phyloP scores from a whole-genome alignment of 2,329 filamentous ascomycete genomes.

The Colletotrichum sp. region DNA sequence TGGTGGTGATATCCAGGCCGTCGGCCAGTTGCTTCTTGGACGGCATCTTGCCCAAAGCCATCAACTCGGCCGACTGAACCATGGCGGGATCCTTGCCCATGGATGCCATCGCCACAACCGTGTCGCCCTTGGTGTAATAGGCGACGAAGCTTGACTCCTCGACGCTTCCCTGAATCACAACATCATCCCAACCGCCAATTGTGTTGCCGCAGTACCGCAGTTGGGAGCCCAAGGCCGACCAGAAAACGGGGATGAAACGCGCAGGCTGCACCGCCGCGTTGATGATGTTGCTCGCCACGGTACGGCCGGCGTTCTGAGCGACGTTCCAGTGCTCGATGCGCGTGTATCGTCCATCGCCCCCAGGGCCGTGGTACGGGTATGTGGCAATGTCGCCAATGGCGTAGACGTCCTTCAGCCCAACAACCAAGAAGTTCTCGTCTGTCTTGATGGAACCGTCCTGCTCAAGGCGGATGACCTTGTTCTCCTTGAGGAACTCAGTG shows the following conservation, averaged over 20 bases:
- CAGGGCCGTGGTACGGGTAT: slow-evolving; percentile 92
- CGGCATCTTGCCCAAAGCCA: slow-evolving; percentile 83
- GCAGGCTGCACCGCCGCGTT: slow-evolving; percentile 66
- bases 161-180: slow-evolving; percentile 79
- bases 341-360: slow-evolving; percentile 72
- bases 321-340: slow-evolving; percentile 99
- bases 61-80: slow-evolving; percentile 82
- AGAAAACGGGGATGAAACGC: slow-evolving; percentile 92
- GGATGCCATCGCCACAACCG: slow-evolving; percentile 85
- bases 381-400: slow-evolving; percentile 95
- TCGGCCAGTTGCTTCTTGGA: slow-evolving; percentile 76
- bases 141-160: slow-evolving; percentile 84
- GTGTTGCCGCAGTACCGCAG: slow-evolving; percentile 94
- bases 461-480: slow-evolving; percentile 72
- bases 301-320: slow-evolving; percentile 88
- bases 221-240: slow-evolving; percentile 90
- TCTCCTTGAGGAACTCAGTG: slow-evolving; percentile 81
- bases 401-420: slow-evolving; percentile 81
- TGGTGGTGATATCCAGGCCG: slow-evolving; percentile 58
- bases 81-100: slow-evolving; percentile 92
- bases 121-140: slow-evolving; percentile 87
- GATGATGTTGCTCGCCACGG: slow-evolving; percentile 78
- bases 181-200: slow-evolving; percentile 78
- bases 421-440: slow-evolving; percentile 79
- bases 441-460: slow-evolving; percentile 86